These are phyloP conservation scores for Alternaria metachromatica DNA, from an alignment of 2,329 filamentous ascomycete genomes.

Conservation along the genomic window DNA sequence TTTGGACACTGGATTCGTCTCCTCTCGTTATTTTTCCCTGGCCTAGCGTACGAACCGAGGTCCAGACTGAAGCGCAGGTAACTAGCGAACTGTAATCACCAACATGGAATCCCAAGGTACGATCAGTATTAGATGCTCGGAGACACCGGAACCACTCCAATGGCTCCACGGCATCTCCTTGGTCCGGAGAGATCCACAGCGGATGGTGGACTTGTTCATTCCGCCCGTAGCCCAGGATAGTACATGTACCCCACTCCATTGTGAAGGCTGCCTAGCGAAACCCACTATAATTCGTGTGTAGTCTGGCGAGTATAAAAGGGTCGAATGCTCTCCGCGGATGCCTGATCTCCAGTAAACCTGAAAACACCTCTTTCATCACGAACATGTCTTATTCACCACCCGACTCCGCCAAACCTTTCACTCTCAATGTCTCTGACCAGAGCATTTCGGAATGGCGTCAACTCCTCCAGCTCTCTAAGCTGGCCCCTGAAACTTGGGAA, in stretches of 20 bases:
- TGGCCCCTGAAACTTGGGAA: constrained; percentile 42
- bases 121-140: not conserved
- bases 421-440: constrained; percentile 41
- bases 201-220: not conserved
- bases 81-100: not conserved
- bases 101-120: not conserved
- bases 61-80: not conserved
- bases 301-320: not conserved
- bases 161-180: not conserved
- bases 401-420: constrained; percentile 40
- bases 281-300: not conserved
- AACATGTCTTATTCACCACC: constrained; percentile 45
- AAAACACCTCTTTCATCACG: not conserved
- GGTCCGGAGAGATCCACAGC: not conserved
- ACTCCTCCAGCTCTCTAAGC: constrained; percentile 44
- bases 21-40: not conserved
- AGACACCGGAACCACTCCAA: not conserved
- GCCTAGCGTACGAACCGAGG: not conserved
- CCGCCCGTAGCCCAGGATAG: not conserved
- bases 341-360: not conserved
- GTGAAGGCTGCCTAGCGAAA: not conserved
- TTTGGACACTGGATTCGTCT: not conserved
- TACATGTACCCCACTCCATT: not conserved
- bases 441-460: constrained; percentile 45
- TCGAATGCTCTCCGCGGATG: not conserved